phyloP scores from a whole-genome alignment of 2,329 filamentous ascomycete species.

The Amylocarpus encephaloides region DNA sequence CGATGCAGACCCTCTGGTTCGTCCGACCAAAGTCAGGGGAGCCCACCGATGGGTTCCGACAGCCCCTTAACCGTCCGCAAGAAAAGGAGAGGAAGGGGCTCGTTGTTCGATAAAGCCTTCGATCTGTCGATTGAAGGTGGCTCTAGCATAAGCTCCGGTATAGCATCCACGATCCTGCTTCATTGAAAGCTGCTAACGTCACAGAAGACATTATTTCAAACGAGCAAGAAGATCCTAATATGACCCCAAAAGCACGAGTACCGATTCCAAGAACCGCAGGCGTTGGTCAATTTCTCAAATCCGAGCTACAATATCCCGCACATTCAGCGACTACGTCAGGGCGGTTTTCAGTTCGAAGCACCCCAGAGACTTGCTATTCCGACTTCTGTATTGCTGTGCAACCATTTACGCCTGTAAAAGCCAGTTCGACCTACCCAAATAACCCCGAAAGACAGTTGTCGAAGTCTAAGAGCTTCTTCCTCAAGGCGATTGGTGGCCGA shows the following conservation, averaged over 20 bases:
- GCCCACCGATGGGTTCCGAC: slow-evolving; percentile 22
- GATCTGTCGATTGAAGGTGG: slow-evolving; percentile 5
- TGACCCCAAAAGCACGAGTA: slow-evolving; percentile 24
- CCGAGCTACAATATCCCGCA: slow-evolving; percentile 17
- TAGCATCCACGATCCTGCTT: not conserved
- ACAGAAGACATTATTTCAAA: not conserved
- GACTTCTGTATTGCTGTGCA: not conserved
- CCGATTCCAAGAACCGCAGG: slow-evolving; percentile 20
- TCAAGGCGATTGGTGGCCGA: slow-evolving; percentile 24
- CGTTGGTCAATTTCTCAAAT: slow-evolving; percentile 24
- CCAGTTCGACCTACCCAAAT: slow-evolving; percentile 10
- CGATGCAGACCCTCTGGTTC: slow-evolving; percentile 18
- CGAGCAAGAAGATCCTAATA: slow-evolving; percentile 19
- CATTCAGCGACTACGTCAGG: slow-evolving; percentile 13
- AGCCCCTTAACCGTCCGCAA: slow-evolving; percentile 29
- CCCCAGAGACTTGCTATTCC: slow-evolving; percentile 10
- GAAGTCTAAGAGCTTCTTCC: slow-evolving; percentile 29
- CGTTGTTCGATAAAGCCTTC: slow-evolving; percentile 17
- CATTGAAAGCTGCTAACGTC: not conserved
- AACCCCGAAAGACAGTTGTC: slow-evolving; percentile 22
- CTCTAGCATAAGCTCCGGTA: not conserved
- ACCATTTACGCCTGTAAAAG: not conserved
- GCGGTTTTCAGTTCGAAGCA: slow-evolving; percentile 17
- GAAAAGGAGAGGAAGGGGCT: slow-evolving; percentile 18
- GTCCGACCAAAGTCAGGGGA: slow-evolving; percentile 25